These are phyloP conservation scores for Rosa persica DNA, from an alignment of 306 rosid species.

Conservation along the genomic window DNA sequence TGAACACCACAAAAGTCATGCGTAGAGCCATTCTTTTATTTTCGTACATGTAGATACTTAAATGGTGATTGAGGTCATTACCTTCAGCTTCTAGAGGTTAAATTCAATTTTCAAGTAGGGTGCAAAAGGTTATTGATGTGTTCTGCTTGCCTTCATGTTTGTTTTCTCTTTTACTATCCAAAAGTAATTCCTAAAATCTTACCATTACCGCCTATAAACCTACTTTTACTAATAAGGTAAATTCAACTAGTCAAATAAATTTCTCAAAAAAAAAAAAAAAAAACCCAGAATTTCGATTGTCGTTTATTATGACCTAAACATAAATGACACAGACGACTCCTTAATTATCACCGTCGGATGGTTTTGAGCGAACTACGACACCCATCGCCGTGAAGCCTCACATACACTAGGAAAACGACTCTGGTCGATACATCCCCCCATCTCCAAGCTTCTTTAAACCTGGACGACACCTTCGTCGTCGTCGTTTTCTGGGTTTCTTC, in stretches of 20 bases:
- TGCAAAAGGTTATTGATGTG: too few relatives aligned
- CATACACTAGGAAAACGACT: conserved; percentile 8
- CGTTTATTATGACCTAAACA: background rate
- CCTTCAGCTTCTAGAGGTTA: too few relatives aligned
- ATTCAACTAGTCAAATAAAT: background rate
- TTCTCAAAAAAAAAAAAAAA: background rate
- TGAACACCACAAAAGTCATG: too few relatives aligned
- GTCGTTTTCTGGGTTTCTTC: conserved; percentile 29
- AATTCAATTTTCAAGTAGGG: too few relatives aligned
- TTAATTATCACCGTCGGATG: conserved; percentile 12
- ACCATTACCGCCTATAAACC: too few relatives aligned
- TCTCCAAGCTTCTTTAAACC: background rate
- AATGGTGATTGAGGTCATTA: too few relatives aligned
- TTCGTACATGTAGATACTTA: too few relatives aligned
- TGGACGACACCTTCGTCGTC: conserved; percentile 31
- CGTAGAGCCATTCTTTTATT: too few relatives aligned
- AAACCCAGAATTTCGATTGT: background rate
- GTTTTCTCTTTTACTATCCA: too few relatives aligned
- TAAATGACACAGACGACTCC: conserved; percentile 19
- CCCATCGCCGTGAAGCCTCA: background rate
- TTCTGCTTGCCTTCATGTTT: too few relatives aligned
- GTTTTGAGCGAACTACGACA: conserved; percentile 5
- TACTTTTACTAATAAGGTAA: background rate
- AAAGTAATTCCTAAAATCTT: too few relatives aligned
- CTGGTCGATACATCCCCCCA: background rate